Evolutionary conservation across 176 grass and related monocot species (phyloP), one percentile per base, ranked within the genome.

Genomic region (Avena eriantha): DNA sequence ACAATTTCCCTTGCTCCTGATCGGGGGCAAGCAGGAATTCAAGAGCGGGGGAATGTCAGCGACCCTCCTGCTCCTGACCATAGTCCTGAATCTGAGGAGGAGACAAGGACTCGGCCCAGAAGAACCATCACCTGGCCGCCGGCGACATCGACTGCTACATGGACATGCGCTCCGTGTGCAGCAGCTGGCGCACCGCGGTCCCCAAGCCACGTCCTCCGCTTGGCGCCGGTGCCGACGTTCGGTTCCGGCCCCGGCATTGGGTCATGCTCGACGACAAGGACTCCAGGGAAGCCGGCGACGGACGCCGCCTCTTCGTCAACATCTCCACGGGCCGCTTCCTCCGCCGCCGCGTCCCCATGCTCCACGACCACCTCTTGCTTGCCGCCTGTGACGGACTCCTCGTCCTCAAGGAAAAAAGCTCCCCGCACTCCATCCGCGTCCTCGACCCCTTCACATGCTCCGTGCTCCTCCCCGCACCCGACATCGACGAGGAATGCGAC

Each of bases 261-360:
- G 9, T 71, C 68, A 43, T 71, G 68, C 35, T 71, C 33, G 35
- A 71, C 35, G 36, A 19, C 16, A 0, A 26, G 1, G 24, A 72
- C 1, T 46, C 4, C 69, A 1, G 4, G 19, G 69, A 46, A 3
- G 36, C 36, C 36, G 39, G 19, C 4, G 69, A 72, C 69, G 69
- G 69, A 13, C 36, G 69, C 36, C 39, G 19, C 69, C 69, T 46
- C 69, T 72, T 72, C 69, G 69, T 72, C 69, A 72, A 72, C 69
- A 19, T 72, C 1, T 72, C 69, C 36, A 67, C 29, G 14, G 64
- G 64, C 7, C 29, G 64, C 14, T 67, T 67, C 64, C 64, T 67
- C 64, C 29, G 29, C 64, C 64, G 19, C 69, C 36, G 69, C 69
- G 15, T 72, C 19, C 10, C 69, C 19, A 46, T 72, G 39, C 39